These are phyloP conservation scores for Alternaria gaisen DNA, from an alignment of 2,329 filamentous ascomycete species.

Conservation along the genomic window DNA sequence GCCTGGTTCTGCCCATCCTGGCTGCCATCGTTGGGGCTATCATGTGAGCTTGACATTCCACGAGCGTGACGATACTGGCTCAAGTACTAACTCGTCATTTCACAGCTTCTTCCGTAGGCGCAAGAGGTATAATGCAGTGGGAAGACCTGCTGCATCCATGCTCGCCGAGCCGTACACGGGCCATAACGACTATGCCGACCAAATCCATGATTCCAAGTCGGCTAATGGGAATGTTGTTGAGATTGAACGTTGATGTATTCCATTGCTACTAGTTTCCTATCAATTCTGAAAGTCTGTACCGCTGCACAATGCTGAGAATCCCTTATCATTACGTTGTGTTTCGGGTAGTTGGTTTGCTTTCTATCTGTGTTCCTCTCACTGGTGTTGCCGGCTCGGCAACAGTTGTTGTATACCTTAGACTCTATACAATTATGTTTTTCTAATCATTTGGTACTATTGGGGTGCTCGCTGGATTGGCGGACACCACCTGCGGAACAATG, in stretches of 20 bases:
- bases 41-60: conserved; percentile 13
- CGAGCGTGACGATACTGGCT: fast-evolving
- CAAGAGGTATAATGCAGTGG: conserved; percentile 1
- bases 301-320: not conserved
- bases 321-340: not conserved
- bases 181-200: not conserved
- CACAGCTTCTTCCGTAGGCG: not conserved
- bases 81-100: not conserved
- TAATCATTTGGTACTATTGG: not conserved
- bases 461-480: not conserved
- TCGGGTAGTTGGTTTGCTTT: not conserved
- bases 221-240: not conserved
- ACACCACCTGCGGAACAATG: conserved; percentile 8
- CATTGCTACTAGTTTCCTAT: not conserved
- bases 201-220: not conserved
- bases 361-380: not conserved
- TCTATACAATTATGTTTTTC: not conserved
- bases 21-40: conserved; percentile 27
- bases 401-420: not conserved
- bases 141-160: not conserved
- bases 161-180: conserved; percentile 1
- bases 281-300: not conserved
- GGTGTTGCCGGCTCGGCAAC: not conserved
- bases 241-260: not conserved
- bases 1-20: conserved; percentile 56